Conservation (phyloP, 805 yeast genomes). For the Helenozyma baotianmanensis region DNA sequence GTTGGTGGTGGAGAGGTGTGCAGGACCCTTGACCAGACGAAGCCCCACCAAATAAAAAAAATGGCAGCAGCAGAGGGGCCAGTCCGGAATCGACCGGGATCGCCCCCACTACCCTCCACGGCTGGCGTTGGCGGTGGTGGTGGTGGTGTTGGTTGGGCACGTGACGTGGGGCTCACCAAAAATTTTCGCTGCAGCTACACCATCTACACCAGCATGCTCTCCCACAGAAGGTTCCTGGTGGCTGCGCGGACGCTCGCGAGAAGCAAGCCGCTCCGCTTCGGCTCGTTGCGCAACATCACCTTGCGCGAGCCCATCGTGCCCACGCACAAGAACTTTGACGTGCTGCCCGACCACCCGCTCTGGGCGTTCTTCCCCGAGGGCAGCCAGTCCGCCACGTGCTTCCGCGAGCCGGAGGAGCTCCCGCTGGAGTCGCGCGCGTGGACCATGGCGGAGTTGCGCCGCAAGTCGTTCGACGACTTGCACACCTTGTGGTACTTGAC, state of each 20-base stretch:
- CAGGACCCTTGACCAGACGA: not conserved
- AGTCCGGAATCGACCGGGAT: too few relatives aligned
- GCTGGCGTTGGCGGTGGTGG: too few relatives aligned
- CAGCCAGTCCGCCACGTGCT: slow-evolving; percentile 46
- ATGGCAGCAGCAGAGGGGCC: too few relatives aligned
- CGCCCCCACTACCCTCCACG: too few relatives aligned
- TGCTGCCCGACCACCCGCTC: slow-evolving; percentile 83
- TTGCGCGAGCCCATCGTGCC: slow-evolving; percentile 86
- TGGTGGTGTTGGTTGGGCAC: too few relatives aligned
- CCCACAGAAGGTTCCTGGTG: slow-evolving; percentile 11
- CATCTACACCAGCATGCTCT: too few relatives aligned
- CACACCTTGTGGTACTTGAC: slow-evolving; percentile 89
- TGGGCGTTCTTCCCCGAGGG: slow-evolving; percentile 79
- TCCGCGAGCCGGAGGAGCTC: slow-evolving; percentile 55
- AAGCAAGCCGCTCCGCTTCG: slow-evolving; percentile 18
- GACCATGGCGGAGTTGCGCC: slow-evolving; percentile 82
- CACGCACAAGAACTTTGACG: slow-evolving; percentile 63
- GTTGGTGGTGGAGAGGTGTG: not conserved
- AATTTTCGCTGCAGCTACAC: too few relatives aligned
- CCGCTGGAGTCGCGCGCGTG: slow-evolving; percentile 65
- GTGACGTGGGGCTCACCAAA: too few relatives aligned
- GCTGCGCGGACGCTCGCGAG: slow-evolving; percentile 9
- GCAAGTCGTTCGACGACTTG: slow-evolving; percentile 87
- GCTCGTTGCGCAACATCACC: slow-evolving; percentile 35
- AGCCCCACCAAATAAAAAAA: too few relatives aligned